phyloP scores from a whole-genome alignment of 805 yeast species.

The Candida succiphila region DNA sequence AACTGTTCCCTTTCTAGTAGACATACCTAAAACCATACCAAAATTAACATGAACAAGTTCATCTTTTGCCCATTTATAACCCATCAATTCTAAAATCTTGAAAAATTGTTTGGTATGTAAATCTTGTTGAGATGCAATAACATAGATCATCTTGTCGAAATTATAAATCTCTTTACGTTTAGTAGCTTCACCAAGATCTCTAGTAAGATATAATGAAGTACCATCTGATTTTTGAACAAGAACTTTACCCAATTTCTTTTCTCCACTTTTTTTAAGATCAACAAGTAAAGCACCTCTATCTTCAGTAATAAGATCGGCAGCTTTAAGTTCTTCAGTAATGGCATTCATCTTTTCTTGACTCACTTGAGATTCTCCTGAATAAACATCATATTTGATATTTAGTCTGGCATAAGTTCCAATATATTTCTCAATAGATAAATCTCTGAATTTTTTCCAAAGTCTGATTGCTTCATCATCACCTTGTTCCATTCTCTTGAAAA shows the following conservation, averaged over 20 bases:
- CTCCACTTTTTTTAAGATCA: slow-evolving; percentile 66
- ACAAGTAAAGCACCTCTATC: slow-evolving; percentile 89
- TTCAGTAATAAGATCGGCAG: slow-evolving; percentile 64
- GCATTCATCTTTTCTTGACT: slow-evolving; percentile 58
- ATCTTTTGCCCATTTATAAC: slow-evolving; percentile 70
- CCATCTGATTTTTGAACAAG: slow-evolving; percentile 93
- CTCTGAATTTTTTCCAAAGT: slow-evolving; percentile 84
- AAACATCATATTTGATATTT: slow-evolving; percentile 78
- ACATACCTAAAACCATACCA: slow-evolving; percentile 98
- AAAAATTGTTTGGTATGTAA: slow-evolving; percentile 89
- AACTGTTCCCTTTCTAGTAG: slow-evolving; percentile 96
- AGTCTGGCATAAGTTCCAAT: slow-evolving; percentile 83
- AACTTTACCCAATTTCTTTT: slow-evolving; percentile 89
- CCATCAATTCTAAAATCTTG: slow-evolving; percentile 87
- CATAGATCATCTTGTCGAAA: slow-evolving; percentile 94
- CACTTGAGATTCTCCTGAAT: slow-evolving; percentile 96
- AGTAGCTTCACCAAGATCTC: slow-evolving; percentile 95
- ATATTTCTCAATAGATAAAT: slow-evolving; percentile 80
- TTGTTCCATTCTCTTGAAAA: slow-evolving; percentile 85
- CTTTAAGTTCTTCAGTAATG: slow-evolving; percentile 53
- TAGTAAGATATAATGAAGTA: slow-evolving; percentile 84
- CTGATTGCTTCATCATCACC: slow-evolving; percentile 75
- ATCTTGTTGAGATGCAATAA: slow-evolving; percentile 94
- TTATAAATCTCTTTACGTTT: slow-evolving; percentile 76
- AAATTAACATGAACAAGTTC: slow-evolving; percentile 74